phyloP scores from a whole-genome alignment of 768 basidiomycete species.

The Leucocoprinus leucothites region DNA sequence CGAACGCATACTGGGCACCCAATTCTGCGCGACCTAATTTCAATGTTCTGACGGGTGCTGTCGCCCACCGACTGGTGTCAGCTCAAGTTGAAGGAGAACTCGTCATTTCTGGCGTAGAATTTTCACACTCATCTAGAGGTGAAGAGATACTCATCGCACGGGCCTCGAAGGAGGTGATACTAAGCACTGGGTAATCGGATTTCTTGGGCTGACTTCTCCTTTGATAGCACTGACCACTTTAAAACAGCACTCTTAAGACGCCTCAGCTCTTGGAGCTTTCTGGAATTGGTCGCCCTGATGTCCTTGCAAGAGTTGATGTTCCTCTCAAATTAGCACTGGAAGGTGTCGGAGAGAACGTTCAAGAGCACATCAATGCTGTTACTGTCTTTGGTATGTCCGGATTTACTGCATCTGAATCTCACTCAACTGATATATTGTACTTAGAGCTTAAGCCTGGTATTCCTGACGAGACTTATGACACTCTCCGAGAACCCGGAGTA shows the following conservation, averaged over 20 bases:
- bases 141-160: neutral
- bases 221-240: neutral
- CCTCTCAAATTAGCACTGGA: slow-evolving; percentile 5
- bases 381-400: too few relatives aligned
- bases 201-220: neutral
- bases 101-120: too few relatives aligned
- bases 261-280: slow-evolving; percentile 15
- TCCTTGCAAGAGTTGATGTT: slow-evolving; percentile 11
- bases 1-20: too few relatives aligned
- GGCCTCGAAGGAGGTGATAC: slow-evolving; percentile 11
- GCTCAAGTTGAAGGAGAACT: slow-evolving; percentile 4
- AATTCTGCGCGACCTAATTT: too few relatives aligned
- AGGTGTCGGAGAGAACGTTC: too few relatives aligned
- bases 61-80: neutral
- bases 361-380: too few relatives aligned
- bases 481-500: too few relatives aligned
- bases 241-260: slow-evolving; percentile 11
- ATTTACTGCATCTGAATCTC: too few relatives aligned
- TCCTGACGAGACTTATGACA: too few relatives aligned
- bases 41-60: too few relatives aligned
- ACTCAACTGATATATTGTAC: too few relatives aligned
- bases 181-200: neutral
- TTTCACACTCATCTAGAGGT: neutral
- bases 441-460: too few relatives aligned
- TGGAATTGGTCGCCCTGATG: slow-evolving; percentile 8